Conservation (phyloP, 805 yeast genomes). For the Jamesozyma hellenica region DNA sequence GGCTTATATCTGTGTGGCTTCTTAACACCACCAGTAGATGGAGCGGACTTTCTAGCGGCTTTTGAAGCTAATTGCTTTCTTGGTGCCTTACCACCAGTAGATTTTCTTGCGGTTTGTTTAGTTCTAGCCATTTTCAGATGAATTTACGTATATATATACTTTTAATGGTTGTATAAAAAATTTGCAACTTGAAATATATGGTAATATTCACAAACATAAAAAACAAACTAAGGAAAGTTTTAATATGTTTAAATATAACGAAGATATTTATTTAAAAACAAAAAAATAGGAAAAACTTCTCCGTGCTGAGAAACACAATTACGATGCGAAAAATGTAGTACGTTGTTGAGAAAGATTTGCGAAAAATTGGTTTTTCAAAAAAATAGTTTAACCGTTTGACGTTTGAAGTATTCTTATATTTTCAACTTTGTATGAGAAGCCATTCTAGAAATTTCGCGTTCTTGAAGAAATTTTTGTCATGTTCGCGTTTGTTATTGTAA, state of each 20-base stretch:
- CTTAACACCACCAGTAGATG: constrained; percentile 88
- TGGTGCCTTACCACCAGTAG: constrained; percentile 95
- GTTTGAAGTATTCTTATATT: not conserved
- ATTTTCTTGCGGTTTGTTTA: constrained; percentile 88
- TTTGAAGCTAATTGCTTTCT: no score
- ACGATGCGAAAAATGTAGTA: no score
- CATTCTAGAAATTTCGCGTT: constrained; percentile 3
- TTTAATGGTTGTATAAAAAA: not conserved
- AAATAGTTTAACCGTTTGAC: no score
- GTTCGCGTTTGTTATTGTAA: not conserved
- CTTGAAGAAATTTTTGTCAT: not conserved
- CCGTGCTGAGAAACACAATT: no score
- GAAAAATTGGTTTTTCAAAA: no score
- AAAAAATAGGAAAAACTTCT: no score
- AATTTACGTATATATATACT: not conserved
- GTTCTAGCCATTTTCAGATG: constrained; percentile 71
- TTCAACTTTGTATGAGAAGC: constrained; percentile 4
- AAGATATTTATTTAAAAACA: no score
- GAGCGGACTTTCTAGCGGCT: constrained; percentile 90
- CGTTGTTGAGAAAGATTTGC: no score
- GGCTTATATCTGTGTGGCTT: constrained; percentile 95
- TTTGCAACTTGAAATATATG: no score
- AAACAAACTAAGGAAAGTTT: not conserved
- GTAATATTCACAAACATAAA: not conserved
- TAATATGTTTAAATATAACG: no score